Base-by-base conservation (phyloP, 1,284 basidiomycete genomes). In the Pyrrhoderma lamaoense region DNA sequence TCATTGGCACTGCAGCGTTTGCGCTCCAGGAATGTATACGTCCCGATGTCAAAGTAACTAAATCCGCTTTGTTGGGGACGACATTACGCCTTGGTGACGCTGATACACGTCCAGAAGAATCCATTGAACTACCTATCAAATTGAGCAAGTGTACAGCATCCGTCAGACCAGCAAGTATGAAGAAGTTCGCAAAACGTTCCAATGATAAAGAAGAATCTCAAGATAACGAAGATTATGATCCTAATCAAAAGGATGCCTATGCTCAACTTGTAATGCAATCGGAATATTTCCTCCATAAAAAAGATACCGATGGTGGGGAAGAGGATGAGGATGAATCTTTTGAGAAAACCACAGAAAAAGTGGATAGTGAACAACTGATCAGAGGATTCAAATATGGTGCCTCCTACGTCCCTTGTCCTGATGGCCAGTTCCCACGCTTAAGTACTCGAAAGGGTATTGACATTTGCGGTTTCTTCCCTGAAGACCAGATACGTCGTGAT, bases 341-440 rank as follows among this genome's bases (percentile, higher is more conserved):
- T 5, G 65, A 69, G 44, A 64, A 44, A 27, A 42, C 60, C 18
- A 50, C 67, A 22, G 73, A 76, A 60, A 77, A 73, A 57, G 75
- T 89, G 3, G 82, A 86, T 57, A 82, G 83, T 60, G 87, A 92
- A 52, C 72, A 84, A 14, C 79, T 93, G 13, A 71, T 87, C 18
- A 76, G 79, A 56, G 95, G 93, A 0, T 97, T 89, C 76, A 89
- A 92, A 65, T 96, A 97, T 59, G 95, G 95, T 3, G 83, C 88
- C 2, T 89, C 86, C 2, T 92, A 93, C 65, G 85, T 85, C 1
- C 90, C 92, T 1, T 83, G 86, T 65, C 85, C 89, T 2, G 88
- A 90, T 37, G 88, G 79, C 4, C 76, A 85, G 47, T 94, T 93
- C 59, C 77, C 77, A 38, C 76, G 74, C 50, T 69, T 93, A 25